Evolutionary conservation across 2,329 filamentous ascomycete genomes (phyloP).

Genomic region (Taxawa tesnikishii): DNA sequence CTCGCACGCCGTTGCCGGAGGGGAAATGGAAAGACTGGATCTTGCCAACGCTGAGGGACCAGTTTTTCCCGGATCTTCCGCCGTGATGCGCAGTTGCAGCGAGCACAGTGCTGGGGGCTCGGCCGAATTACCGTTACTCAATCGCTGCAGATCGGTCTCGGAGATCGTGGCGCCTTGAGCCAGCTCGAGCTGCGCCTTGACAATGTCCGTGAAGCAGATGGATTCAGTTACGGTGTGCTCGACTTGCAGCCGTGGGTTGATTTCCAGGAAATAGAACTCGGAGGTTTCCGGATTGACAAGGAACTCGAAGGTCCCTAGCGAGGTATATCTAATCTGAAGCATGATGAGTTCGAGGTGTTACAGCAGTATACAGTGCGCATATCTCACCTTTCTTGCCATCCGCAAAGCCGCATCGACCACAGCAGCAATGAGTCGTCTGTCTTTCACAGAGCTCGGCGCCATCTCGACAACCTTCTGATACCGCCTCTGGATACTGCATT

Average conservation of each 20-base stretch:
- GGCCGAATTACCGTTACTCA: neutral
- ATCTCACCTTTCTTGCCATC: conserved; percentile 36
- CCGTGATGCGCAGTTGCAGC: conserved; percentile 46
- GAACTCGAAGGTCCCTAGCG: conserved; percentile 54
- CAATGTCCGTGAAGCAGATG: conserved; percentile 42
- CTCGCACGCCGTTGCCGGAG: conserved; percentile 42
- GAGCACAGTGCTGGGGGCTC: conserved; percentile 29
- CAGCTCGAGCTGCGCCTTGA: conserved; percentile 41
- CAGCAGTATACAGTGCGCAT: neutral
- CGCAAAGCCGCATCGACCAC: conserved; percentile 42
- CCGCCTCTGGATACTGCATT: conserved; percentile 47
- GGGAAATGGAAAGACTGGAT: conserved; percentile 43
- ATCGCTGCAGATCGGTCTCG: conserved; percentile 20
- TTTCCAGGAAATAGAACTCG: conserved; percentile 47
- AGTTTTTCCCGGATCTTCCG: conserved; percentile 42
- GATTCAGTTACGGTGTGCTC: conserved; percentile 51
- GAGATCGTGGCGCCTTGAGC: conserved; percentile 36
- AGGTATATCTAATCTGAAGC: conserved; percentile 38
- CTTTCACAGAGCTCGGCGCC: conserved; percentile 38
- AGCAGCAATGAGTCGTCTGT: conserved; percentile 33
- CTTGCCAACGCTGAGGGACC: conserved; percentile 48
- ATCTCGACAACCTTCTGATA: conserved; percentile 52
- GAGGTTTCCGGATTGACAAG: conserved; percentile 37
- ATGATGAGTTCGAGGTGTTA: neutral
- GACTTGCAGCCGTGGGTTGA: conserved; percentile 49